A percentile compares a stretch with the other conserved stretches of the same genome.
Conservation (phyloP, 768 basidiomycete genomes). For the Terana coerulea region DNA sequence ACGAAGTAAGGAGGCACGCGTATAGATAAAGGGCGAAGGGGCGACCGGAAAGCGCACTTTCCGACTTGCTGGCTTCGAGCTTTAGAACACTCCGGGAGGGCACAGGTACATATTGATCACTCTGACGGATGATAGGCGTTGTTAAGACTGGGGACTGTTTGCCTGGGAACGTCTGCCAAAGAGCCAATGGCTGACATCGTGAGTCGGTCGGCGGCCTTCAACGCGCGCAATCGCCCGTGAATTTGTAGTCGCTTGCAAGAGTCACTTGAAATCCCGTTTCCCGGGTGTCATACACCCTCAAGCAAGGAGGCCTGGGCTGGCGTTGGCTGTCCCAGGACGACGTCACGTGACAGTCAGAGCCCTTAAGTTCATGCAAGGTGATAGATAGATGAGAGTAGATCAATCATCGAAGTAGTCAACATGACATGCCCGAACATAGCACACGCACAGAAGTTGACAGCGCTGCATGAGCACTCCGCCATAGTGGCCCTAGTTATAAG, state of each 20-base stretch:
- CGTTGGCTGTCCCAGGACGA: too few species aligned
- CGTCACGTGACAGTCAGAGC: neutral
- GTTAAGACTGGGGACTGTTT: constrained; percentile 5
- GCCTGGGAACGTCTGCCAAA: neutral
- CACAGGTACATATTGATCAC: constrained; percentile 11
- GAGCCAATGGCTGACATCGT: neutral
- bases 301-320: too few species aligned
- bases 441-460: neutral
- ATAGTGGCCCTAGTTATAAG: neutral
- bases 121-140: constrained; percentile 17
- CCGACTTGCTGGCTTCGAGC: neutral
- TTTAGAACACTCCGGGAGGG: constrained; percentile 4
- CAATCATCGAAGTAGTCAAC: constrained; percentile 1
- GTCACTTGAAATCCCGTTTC: too few species aligned
- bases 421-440: neutral
- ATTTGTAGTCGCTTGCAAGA: too few species aligned
- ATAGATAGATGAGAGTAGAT: neutral
- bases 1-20: constrained; percentile 10
- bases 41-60: neutral
- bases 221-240: too few species aligned
- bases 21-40: neutral
- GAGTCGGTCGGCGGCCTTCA: neutral
- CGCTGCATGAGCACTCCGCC: too few species aligned
- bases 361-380: neutral
- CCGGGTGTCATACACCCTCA: too few species aligned